Conservation (phyloP, 352 stramenopile genomes). For the Phytophthora cactorum region DNA sequence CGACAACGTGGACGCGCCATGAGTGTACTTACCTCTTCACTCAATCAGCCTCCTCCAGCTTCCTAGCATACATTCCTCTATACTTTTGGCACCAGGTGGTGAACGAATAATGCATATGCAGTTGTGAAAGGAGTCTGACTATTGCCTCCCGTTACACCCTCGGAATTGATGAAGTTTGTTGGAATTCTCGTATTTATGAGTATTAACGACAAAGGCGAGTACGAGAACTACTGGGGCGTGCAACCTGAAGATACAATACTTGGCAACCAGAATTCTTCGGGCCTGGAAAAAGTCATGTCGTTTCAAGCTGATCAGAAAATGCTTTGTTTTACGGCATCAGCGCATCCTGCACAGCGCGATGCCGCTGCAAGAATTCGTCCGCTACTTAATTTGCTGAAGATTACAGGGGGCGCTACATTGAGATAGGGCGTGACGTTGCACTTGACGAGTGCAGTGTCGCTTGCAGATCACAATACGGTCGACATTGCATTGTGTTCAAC, state of each 20-base stretch:
- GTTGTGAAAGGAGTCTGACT: not conserved
- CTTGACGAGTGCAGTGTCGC: slow-evolving; percentile 12
- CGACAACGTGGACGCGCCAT: too few relatives aligned
- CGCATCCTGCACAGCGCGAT: not conserved
- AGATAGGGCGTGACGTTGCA: slow-evolving; percentile 2
- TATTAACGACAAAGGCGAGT: slow-evolving; percentile 12
- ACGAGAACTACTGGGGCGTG: not conserved
- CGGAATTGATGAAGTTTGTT: slow-evolving; percentile 11
- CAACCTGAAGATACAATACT: slow-evolving; percentile 10
- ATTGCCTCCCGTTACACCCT: not conserved
- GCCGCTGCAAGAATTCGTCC: slow-evolving; percentile 13
- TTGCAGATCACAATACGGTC: slow-evolving; percentile 5
- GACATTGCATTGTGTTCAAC: slow-evolving; percentile 13
- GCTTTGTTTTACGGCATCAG: slow-evolving; percentile 8
- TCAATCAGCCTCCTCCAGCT: slow-evolving; percentile 9
- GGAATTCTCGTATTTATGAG: slow-evolving; percentile 14
- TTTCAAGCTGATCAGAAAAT: slow-evolving; percentile 10
- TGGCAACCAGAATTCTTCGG: not conserved
- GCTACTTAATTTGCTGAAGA: slow-evolving; percentile 13
- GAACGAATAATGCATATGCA: slow-evolving; percentile 1
- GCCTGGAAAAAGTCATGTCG: slow-evolving; percentile 13
- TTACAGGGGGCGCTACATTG: slow-evolving; percentile 5
- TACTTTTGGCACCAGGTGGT: slow-evolving; percentile 15
- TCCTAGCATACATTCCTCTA: not conserved
- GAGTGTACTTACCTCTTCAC: not conserved